These are phyloP conservation scores for Linum usitatissimum DNA, from an alignment of 345 rosid genomes.

Conservation along the genomic window DNA sequence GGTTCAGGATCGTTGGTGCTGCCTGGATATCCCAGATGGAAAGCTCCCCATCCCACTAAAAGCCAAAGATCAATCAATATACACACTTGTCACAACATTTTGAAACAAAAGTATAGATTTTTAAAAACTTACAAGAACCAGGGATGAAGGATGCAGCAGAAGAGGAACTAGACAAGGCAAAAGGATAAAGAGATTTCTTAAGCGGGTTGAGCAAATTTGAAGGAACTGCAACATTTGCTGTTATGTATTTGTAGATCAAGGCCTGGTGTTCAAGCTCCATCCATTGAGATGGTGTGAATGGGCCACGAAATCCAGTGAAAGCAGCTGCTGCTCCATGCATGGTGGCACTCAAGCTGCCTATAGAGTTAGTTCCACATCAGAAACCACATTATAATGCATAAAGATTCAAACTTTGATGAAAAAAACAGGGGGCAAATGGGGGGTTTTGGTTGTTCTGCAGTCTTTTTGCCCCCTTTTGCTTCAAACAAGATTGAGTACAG, in stretches of 20 bases:
- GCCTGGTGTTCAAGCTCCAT: slow-evolving; percentile 65
- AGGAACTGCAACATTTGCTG: slow-evolving; percentile 51
- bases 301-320: slow-evolving; percentile 26
- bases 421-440: too few relatives aligned
- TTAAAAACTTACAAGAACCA: too few relatives aligned
- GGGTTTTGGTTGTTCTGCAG: too few relatives aligned
- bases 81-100: too few relatives aligned
- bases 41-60: slow-evolving; percentile 55
- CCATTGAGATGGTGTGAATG: slow-evolving; percentile 57
- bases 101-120: too few relatives aligned
- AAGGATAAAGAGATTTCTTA: slow-evolving; percentile 37
- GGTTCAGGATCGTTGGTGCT: slow-evolving; percentile 51
- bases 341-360: slow-evolving; percentile 37
- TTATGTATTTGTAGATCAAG: slow-evolving; percentile 58
- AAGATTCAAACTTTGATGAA: too few relatives aligned
- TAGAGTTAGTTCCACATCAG: neutral
- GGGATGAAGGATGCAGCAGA: slow-evolving; percentile 1
- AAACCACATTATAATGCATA: neutral
- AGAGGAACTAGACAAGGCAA: slow-evolving; percentile 21
- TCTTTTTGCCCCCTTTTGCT: too few relatives aligned
- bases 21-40: slow-evolving; percentile 47
- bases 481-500: too few relatives aligned
- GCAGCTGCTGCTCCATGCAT: slow-evolving; percentile 32
- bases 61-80: neutral
- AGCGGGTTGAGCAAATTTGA: slow-evolving; percentile 49